Base-by-base conservation (phyloP, 805 yeast species). In the Barnettozyma siamensis region DNA sequence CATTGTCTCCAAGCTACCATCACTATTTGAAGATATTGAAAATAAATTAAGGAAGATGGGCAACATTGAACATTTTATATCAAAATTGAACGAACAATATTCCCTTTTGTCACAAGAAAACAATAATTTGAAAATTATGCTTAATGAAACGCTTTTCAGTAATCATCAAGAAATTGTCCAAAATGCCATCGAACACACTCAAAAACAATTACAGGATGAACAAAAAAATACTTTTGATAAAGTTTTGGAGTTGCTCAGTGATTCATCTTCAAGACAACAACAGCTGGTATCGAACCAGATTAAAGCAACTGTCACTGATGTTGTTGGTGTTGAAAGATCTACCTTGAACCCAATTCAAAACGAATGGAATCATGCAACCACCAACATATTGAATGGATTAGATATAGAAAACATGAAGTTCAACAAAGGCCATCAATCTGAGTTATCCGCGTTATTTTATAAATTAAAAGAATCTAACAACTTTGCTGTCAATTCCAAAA, bases 41-140 rank as follows among this genome's bases (percentile, higher is more conserved):
- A 17, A 40, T 1, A 40, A 43, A 6, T 33, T 57, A n/a, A 41
- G 37, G 15, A 20, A 33, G 10, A 41, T 41, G 44, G 13, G 23
- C 5, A 34, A 45, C 3, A 35, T 51, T 4, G 31, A 38, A 2
- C 37, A 37, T 5, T 44, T 50, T 31, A 49, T 49, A 10, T 2
- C 33, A 0, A 33, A 41, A 4, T 39, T 56, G 27, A 49, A 46
- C 17, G 49, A 46, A 1, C 44, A 54, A 20, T 51, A 50, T 21
- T 44, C 58, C 0, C 43, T 38, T n/a, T 35, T 57, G 4, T 51
- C 59, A 1, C 46, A 43, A 34, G 56, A 57, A 18, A 57, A 55
- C 40, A 55, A 55, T 32, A 46, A 51, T 9, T 44, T 57, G 20
- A 53, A 48, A 27, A 32, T 38, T 2, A 37, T 38, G 3, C 16